Base-by-base conservation (phyloP, 2,329 filamentous ascomycete genomes). In the Cadophora luteo-olivacea region DNA sequence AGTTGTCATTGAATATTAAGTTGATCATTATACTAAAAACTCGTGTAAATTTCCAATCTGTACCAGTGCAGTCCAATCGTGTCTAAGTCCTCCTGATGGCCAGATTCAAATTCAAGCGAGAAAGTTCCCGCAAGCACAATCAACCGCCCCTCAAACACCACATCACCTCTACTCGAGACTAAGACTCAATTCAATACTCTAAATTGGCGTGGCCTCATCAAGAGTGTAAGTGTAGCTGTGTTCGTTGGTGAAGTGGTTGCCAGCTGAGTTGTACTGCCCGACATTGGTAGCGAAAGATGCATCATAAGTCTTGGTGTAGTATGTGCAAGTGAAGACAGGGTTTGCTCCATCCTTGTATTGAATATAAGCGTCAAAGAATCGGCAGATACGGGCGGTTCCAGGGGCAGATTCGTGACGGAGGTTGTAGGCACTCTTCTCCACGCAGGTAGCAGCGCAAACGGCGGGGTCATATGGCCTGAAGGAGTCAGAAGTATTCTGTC, bases 281-380 rank as follows among this genome's bases (percentile, higher is more conserved):
- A 51, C 63, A 25, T 70, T 70, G 9, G 49, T 72, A 16, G 70
- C 70, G 52, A 29, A 66, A 12, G 55, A 45, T 8, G 68, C 49
- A 36, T 76, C 71, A 72, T 77, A 79, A 61, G 73, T 65, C 60
- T 75, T 72, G n/a, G 74, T 78, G 74, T 82, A 82, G 64, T 82
- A 72, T 57, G 77, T 73, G 70, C 81, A 82, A 69, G 79, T 78
- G 33, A 79, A 77, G 36, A 80, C 79, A 33, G 77, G 71, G 5
- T 79, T 75, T 14, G 54, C 65, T 32, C 78, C 78, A 70, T 82
- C 81, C 74, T 77, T 77, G 64, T 76, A 75, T 19, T 80, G 68
- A 45, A 82, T 72, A 68, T 79, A 82, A 1, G 79, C 76, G 61
- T 79, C 79, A 72, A 81, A 79, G 76, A 79, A 80, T n/a, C 68